Evolutionary conservation across 352 stramenopile species (phyloP), one percentile per base, ranked within the genome.

Genomic region (Paralagenidium karlingii): DNA sequence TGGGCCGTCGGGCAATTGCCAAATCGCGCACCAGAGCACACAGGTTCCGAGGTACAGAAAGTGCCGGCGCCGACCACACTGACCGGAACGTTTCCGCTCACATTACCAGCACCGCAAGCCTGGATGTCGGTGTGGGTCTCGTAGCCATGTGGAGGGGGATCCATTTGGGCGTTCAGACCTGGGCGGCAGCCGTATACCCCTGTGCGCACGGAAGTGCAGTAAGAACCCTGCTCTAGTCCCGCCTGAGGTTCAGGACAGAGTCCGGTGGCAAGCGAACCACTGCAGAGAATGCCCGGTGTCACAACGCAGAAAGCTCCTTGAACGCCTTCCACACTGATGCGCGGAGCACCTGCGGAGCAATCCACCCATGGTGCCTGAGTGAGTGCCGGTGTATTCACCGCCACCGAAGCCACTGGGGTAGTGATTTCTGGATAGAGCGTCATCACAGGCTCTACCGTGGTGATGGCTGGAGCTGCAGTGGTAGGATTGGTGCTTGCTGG

Each of bases 181-280:
- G n/a, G n/a, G n/a, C n/a, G n/a, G 49, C 61, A 78, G 8, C 61
- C 64, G 43, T 65, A 78, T 16, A 54, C 56, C 10, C 57, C 53
- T 9, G 61, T 71, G 18, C 53, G 41, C 21, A 74, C 49, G 18
- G 58, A 20, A 19, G 49, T 53, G 32, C 64, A 78, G 41, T 55
- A 65, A 8, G 64, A 68, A 12, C 60, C 64, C 28, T 55, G 62
- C 22, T 34, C 34, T 24, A 78, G 51, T 12, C 55, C 55, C 5
- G 33, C 16, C 47, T 78, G 64, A 3, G 56, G 47, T 21, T 20
- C 43, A 3, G 61, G 64, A 9, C 58, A 78, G 19, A 57, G 57
- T 19, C 64, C 64, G 1, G 26, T 57, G 13, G 44, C 44, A 27
- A 58, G 38, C 9, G 63, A 21, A 16, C 42, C 39, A 16, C 60